These are phyloP conservation scores for Trichoderma harzianum DNA, from an alignment of 2,329 filamentous ascomycete species.

Conservation along the genomic window DNA sequence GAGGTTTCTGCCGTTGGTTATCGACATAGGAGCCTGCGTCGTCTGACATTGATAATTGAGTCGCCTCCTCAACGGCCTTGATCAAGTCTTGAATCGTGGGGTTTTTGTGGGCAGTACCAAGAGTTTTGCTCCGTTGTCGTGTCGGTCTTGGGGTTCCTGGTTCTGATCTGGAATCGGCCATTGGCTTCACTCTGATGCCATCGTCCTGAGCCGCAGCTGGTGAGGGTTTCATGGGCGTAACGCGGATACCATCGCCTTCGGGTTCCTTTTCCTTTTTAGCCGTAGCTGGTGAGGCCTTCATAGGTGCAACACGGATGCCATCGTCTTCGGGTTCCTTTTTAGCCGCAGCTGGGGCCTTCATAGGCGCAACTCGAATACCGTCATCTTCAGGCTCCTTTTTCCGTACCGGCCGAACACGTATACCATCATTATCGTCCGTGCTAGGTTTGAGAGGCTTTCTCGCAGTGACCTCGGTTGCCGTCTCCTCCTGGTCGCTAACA, in stretches of 20 bases:
- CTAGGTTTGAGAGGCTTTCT: slow-evolving; percentile 23
- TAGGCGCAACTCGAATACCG: slow-evolving; percentile 34
- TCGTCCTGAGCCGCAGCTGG: slow-evolving; percentile 28
- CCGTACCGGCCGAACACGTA: slow-evolving; percentile 41
- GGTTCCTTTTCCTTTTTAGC: not conserved
- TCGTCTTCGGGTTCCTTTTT: slow-evolving; percentile 22
- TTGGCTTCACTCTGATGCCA: slow-evolving; percentile 31
- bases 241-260: slow-evolving; percentile 42
- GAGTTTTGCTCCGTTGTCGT: slow-evolving; percentile 29
- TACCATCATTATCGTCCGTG: slow-evolving; percentile 39
- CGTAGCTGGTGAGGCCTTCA: slow-evolving; percentile 1
- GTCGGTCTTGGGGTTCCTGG: slow-evolving; percentile 23
- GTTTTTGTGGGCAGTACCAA: slow-evolving; percentile 23
- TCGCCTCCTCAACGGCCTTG: slow-evolving; percentile 27
- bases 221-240: slow-evolving; percentile 37
- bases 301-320: slow-evolving; percentile 33
- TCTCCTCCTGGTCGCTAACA: slow-evolving; percentile 28
- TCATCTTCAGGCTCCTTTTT: slow-evolving; percentile 31
- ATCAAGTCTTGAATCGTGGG: slow-evolving; percentile 27
- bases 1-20: slow-evolving; percentile 33
- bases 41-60: slow-evolving; percentile 28
- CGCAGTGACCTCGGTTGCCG: slow-evolving; percentile 30
- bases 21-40: slow-evolving; percentile 35
- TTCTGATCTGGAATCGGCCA: slow-evolving; percentile 27
- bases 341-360: slow-evolving; percentile 21